Evolutionary conservation across 2,329 filamentous ascomycete genomes (phyloP).

Genomic region (Plenodomus tracheiphilus): DNA sequence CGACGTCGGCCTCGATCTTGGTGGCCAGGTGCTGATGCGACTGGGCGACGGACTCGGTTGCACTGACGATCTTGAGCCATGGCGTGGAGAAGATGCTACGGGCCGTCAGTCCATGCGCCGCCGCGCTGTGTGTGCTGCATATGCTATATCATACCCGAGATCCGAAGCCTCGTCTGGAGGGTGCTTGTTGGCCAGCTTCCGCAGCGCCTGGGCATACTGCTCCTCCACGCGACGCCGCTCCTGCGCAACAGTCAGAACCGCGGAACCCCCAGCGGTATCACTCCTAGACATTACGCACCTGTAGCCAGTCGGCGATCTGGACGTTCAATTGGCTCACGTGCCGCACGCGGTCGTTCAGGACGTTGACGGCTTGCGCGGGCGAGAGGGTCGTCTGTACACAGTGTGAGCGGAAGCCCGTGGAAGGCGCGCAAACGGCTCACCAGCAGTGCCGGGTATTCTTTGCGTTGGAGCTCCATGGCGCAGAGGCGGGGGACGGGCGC

Average conservation of each 20-base stretch:
- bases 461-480: constrained; percentile 69
- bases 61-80: constrained; percentile 84
- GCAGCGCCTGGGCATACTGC: constrained; percentile 78
- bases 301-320: constrained; percentile 95
- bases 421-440: constrained; percentile 55
- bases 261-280: constrained; percentile 2
- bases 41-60: constrained; percentile 77
- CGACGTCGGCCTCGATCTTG: constrained; percentile 86
- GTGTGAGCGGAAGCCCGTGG: constrained; percentile 30
- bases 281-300: constrained; percentile 61
- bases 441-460: constrained; percentile 93
- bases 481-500: constrained; percentile 25
- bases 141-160: constrained; percentile 95
- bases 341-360: constrained; percentile 84
- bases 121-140: constrained; percentile 43
- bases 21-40: constrained; percentile 81
- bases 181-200: constrained; percentile 75
- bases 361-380: constrained; percentile 77
- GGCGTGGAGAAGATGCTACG: constrained; percentile 82
- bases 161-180: constrained; percentile 77
- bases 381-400: constrained; percentile 71
- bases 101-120: constrained; percentile 26
- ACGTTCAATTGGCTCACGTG: constrained; percentile 83
- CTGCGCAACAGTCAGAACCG: constrained; percentile 54
- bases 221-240: constrained; percentile 93